phyloP scores from a whole-genome alignment of 768 basidiomycete genomes.

The Mycena filopes region DNA sequence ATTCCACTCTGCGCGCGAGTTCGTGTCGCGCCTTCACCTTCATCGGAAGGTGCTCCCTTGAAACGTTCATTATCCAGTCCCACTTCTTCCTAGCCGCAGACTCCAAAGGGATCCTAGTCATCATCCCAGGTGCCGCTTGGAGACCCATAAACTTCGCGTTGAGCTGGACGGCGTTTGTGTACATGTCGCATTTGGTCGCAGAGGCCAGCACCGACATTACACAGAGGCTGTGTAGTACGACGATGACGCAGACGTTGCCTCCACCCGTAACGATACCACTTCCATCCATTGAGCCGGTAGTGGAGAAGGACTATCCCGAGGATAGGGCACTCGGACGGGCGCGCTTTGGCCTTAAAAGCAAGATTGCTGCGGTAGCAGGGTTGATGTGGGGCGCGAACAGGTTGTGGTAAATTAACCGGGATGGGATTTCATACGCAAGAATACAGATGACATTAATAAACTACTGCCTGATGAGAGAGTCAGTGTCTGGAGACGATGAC shows the following conservation, averaged over 20 bases:
- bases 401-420: background rate
- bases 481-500: constrained; percentile 17
- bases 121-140: constrained; percentile 80
- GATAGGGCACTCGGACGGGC: background rate
- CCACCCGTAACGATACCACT: background rate
- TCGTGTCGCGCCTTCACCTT: constrained; percentile 79
- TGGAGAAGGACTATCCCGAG: background rate
- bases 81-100: constrained; percentile 89
- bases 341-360: background rate
- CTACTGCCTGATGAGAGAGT: constrained; percentile 2
- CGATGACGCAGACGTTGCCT: constrained; percentile 24
- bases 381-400: constrained; percentile 4
- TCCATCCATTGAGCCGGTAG: too few species aligned
- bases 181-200: constrained; percentile 80
- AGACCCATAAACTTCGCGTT: constrained; percentile 83
- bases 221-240: constrained; percentile 58
- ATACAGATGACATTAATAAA: too few species aligned
- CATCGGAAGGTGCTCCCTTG: constrained; percentile 88
- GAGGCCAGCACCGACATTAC: constrained; percentile 82
- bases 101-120: constrained; percentile 82
- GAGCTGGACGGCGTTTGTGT: constrained; percentile 83
- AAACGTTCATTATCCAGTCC: constrained; percentile 93
- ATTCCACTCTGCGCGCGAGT: constrained; percentile 71
- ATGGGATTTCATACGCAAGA: too few species aligned
- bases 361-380: background rate